A percentile compares a stretch with the other conserved stretches of the same genome.
phyloP scores from a whole-genome alignment of 306 rosid species.

The Quercus ilex region DNA sequence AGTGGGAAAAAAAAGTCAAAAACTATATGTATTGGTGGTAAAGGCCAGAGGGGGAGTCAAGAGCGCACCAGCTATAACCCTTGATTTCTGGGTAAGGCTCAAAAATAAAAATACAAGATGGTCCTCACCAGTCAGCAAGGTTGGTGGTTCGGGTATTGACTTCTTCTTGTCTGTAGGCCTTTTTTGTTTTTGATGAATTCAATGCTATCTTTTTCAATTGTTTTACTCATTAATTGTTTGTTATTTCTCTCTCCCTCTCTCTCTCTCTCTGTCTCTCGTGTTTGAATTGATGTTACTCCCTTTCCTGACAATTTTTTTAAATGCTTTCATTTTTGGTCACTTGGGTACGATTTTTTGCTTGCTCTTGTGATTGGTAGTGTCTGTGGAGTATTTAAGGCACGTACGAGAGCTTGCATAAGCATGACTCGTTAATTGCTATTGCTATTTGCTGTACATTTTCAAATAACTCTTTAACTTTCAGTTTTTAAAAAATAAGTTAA shows the following conservation, averaged over 20 bases:
- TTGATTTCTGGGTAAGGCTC: slow-evolving; percentile 41
- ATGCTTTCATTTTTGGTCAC: too few relatives aligned
- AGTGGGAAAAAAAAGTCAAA: not conserved
- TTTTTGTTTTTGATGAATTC: slow-evolving; percentile 28
- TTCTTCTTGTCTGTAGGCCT: slow-evolving; percentile 62
- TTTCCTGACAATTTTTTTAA: too few relatives aligned
- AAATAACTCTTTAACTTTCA: too few relatives aligned
- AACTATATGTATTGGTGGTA: not conserved
- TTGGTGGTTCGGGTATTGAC: slow-evolving; percentile 99
- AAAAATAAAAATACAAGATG: not conserved
- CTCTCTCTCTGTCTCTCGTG: not conserved
- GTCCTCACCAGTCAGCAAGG: slow-evolving; percentile 47
- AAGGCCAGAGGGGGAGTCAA: slow-evolving; percentile 83
- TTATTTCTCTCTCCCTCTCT: too few relatives aligned
- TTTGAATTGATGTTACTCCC: too few relatives aligned
- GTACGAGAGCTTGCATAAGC: too few relatives aligned
- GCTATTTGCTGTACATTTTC: too few relatives aligned
- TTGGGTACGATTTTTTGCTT: too few relatives aligned
- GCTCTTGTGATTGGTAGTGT: too few relatives aligned
- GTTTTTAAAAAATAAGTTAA: too few relatives aligned
- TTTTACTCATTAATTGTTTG: not conserved
- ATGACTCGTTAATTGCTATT: too few relatives aligned
- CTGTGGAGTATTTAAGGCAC: too few relatives aligned
- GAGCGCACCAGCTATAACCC: slow-evolving; percentile 97
- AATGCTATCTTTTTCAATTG: slow-evolving; percentile 9